A percentile compares a stretch with the other conserved stretches of the same genome.
These are phyloP conservation scores for Jamesozyma jinghongensis DNA, from an alignment of 805 yeast species.

Conservation along the genomic window DNA sequence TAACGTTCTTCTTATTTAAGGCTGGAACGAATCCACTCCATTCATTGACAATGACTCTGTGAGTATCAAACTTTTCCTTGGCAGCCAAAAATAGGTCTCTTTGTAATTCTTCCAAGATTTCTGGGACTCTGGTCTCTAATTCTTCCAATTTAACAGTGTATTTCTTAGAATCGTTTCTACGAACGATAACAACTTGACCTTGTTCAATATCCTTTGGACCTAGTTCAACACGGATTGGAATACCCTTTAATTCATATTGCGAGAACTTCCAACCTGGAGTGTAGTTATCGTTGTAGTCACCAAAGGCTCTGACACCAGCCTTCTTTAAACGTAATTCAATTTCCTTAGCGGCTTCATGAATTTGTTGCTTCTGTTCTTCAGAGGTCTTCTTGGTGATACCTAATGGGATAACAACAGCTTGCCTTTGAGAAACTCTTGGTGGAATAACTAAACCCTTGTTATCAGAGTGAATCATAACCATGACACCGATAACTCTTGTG, in stretches of 20 bases:
- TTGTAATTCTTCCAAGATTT: slow-evolving; percentile 77
- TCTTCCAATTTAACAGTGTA: slow-evolving; percentile 54
- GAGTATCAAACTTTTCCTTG: slow-evolving; percentile 72
- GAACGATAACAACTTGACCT: slow-evolving; percentile 74
- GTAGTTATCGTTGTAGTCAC: slow-evolving; percentile 89
- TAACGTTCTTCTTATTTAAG: slow-evolving; percentile 81
- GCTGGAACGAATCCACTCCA: slow-evolving; percentile 93
- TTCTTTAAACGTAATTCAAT: slow-evolving; percentile 54
- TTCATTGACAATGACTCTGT: slow-evolving; percentile 69
- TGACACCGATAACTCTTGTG: slow-evolving; percentile 97
- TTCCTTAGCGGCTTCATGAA: slow-evolving; percentile 59
- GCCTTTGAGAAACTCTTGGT: slow-evolving; percentile 90
- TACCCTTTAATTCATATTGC: slow-evolving; percentile 94
- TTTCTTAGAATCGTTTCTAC: slow-evolving; percentile 86
- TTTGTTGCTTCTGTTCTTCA: slow-evolving; percentile 60
- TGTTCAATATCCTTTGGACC: slow-evolving; percentile 93
- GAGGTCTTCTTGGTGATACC: slow-evolving; percentile 86
- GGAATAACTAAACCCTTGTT: slow-evolving; percentile 97
- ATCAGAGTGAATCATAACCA: slow-evolving; percentile 98
- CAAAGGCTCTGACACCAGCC: slow-evolving; percentile 63
- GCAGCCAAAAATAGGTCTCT: slow-evolving; percentile 65
- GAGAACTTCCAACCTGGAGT: slow-evolving; percentile 99
- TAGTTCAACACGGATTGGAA: slow-evolving; percentile 84
- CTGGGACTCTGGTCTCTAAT: slow-evolving; percentile 58
- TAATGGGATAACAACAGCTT: slow-evolving; percentile 88